Percentiles rank a stretch among this genome's conserved stretches.
phyloP scores from a whole-genome alignment of 257 asterid genomes.

The Capsicum baccatum region DNA sequence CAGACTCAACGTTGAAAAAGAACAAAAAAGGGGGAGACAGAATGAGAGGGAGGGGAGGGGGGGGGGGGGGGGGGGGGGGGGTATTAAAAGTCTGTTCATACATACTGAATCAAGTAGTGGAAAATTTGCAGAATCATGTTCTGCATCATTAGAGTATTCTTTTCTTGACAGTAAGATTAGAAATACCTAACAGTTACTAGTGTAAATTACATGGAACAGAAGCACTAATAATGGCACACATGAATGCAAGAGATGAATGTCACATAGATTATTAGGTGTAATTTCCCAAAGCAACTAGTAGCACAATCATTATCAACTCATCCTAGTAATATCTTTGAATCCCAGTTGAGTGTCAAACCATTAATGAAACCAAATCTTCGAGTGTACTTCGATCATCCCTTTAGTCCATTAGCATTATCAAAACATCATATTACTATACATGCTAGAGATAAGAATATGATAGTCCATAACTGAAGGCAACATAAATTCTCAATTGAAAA shows the following conservation, averaged over 20 bases:
- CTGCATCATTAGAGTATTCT: not conserved
- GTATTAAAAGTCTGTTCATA: not conserved
- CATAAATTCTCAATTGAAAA: not conserved
- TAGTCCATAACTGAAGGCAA: not conserved
- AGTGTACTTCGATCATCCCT: not conserved
- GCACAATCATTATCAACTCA: not conserved
- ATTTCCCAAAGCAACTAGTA: not conserved
- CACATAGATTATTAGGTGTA: not conserved
- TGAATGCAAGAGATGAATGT: not conserved
- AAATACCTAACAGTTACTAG: not conserved
- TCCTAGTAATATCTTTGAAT: not conserved
- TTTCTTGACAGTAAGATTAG: not conserved
- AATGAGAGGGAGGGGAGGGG: not conserved
- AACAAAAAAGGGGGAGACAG: too few relatives aligned
- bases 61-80: not conserved
- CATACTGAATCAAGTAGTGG: not conserved
- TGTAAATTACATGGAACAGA: not conserved
- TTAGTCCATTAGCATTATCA: not conserved
- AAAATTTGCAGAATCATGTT: slow-evolving; percentile 8
- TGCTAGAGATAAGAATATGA: not conserved
- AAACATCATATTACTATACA: not conserved
- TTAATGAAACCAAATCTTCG: not conserved
- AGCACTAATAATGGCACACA: not conserved
- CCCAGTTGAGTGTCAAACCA: not conserved
- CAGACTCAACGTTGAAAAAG: not conserved